phyloP scores from a whole-genome alignment of 148 eudicot species.

The Camellia granthamiana region DNA sequence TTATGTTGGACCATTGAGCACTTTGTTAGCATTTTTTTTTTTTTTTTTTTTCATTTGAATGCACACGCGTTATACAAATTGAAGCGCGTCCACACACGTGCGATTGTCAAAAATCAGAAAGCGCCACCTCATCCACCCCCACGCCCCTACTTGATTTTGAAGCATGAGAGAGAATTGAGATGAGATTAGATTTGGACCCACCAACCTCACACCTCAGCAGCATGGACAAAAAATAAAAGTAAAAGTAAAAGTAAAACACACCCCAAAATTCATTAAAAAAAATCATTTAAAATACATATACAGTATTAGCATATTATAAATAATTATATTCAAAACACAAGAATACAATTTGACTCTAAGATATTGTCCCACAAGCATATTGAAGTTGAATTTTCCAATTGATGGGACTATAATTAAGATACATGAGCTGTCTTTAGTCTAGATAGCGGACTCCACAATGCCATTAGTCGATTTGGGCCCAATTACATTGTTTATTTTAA shows the following conservation, averaged over 20 bases:
- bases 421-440: no score
- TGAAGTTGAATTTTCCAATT: no score
- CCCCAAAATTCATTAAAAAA: not conserved
- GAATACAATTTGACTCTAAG: not conserved
- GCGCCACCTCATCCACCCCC: not conserved
- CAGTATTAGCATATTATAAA: not conserved
- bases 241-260: not conserved
- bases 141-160: not conserved
- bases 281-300: not conserved
- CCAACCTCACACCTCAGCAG: not conserved
- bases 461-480: no score
- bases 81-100: not conserved
- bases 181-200: not conserved
- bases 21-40: not conserved
- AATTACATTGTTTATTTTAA: no score
- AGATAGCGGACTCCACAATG: no score
- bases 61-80: not conserved
- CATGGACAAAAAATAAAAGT: constrained; percentile 5
- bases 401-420: no score
- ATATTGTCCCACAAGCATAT: not conserved
- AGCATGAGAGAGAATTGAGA: not conserved
- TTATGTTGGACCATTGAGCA: no score
- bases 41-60: not conserved
- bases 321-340: not conserved
- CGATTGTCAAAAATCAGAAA: not conserved